Base-by-base conservation (phyloP, 129 eudicot genomes). In the Deinandra increscens region DNA sequence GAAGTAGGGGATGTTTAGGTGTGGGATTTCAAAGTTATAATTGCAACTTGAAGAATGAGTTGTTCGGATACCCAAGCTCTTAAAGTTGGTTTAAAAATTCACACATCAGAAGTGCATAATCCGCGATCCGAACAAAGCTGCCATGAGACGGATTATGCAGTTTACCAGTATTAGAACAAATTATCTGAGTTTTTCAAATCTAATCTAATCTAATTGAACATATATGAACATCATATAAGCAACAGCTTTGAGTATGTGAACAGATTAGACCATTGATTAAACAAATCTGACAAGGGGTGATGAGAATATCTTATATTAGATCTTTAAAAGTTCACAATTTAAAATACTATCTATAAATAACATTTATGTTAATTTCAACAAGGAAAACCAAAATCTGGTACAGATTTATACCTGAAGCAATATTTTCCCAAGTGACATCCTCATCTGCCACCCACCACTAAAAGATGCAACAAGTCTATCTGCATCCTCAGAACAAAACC, bases 391-490 rank as follows among this genome's bases (percentile, higher is more conserved):
- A 43, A 37, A 45, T 12, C 19, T 5, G 15, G 62, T 74, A 74
- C 4, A 19, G 48, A 55, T 37, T 14, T 8, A 48, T 86, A 93
- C 99, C 99, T 93, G 99, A 78, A 93, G 93, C 55, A 93, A 62
- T 50, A 93, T 93, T 81, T 93, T 93, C 70, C 99, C 99, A 26
- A 93, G 92, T 5, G 95, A 89, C 93, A 93, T 93, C 79, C 99
- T 83, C 99, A 93, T 93, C 78, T 93, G 99, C 99, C 99, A 91
- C 38, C 96, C 96, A 63, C 99, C 86, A 75, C 99, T 93, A 80
- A 85, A 93, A 2, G 99, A 89, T 1, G 97, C 99, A 70, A 93
- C 99, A 55, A 89, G 85, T 81, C 97, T 80, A 83, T 93, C 97
- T 0, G 87, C 70, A 77, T 93, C 99, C 86, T 89, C 97, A 5